These are phyloP conservation scores for Hondaea fermentalgiana DNA, from an alignment of 108 stramenopile genomes.

Conservation along the genomic window DNA sequence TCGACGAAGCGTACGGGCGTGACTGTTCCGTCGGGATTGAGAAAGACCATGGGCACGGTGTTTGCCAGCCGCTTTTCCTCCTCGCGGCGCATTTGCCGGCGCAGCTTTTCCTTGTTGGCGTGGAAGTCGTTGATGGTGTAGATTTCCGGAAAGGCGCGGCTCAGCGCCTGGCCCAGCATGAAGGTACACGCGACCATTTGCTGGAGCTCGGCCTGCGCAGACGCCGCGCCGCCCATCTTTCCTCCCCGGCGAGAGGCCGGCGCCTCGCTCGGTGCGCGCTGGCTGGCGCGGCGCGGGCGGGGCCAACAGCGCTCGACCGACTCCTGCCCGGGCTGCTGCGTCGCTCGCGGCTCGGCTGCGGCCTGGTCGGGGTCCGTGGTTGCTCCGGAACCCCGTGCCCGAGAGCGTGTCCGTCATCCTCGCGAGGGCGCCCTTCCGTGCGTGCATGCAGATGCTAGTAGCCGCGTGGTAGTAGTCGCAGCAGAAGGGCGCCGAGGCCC, in stretches of 20 bases:
- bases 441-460: too few species aligned
- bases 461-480: too few species aligned
- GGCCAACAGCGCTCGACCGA: too few species aligned
- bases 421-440: too few species aligned
- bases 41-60: neutral
- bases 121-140: slow-evolving; percentile 6
- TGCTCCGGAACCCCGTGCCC: too few species aligned
- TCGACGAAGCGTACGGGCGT: neutral
- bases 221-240: slow-evolving; percentile 14
- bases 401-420: too few species aligned
- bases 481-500: too few species aligned
- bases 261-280: too few species aligned
- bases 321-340: too few species aligned
- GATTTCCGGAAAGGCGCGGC: slow-evolving; percentile 12
- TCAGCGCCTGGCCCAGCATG: slow-evolving; percentile 19
- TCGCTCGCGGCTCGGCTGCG: too few species aligned
- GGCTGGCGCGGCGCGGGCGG: too few species aligned
- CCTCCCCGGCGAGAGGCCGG: neutral
- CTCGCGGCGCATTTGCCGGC: neutral
- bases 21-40: neutral
- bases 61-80: neutral
- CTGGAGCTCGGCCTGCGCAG: slow-evolving; percentile 14
- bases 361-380: too few species aligned
- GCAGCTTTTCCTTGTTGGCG: slow-evolving; percentile 1
- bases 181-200: slow-evolving; percentile 22